Percentiles rank a stretch among this genome's conserved stretches.
phyloP scores from a whole-genome alignment of 2,329 filamentous ascomycete species.

The Amauroascus niger region DNA sequence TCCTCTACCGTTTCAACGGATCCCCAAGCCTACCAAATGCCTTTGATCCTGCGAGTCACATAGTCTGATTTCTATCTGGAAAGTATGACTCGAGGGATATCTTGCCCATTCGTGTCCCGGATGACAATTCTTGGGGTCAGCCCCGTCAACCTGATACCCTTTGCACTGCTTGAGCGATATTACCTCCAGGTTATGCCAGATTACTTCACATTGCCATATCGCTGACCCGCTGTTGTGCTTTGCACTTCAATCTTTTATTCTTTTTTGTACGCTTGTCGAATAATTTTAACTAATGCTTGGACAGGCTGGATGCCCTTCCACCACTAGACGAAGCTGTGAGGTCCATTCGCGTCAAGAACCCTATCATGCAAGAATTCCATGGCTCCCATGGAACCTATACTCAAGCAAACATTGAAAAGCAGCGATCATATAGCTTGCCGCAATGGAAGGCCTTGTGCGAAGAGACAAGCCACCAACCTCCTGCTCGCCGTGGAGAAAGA shows the following conservation, averaged over 20 bases:
- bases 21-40: background rate
- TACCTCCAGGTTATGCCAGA: background rate
- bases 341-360: slow-evolving; percentile 85
- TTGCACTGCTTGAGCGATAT: background rate
- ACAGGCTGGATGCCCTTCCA: slow-evolving; percentile 60
- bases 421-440: slow-evolving; percentile 88
- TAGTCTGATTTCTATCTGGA: background rate
- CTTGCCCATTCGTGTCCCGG: background rate
- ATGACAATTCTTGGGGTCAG: background rate
- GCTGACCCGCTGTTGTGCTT: background rate
- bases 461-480: slow-evolving; percentile 90
- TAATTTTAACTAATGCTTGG: slow-evolving; percentile 11
- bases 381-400: slow-evolving; percentile 91
- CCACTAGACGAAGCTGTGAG: slow-evolving; percentile 78
- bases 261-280: background rate
- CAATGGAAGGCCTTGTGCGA: slow-evolving; percentile 93
- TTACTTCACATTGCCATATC: background rate
- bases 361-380: slow-evolving; percentile 97
- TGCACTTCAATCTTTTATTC: slow-evolving; percentile 4
- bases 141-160: background rate
- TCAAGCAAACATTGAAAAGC: slow-evolving; percentile 93
- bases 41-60: background rate
- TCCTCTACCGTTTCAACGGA: background rate
- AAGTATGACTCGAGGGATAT: background rate
- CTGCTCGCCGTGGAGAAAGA: slow-evolving; percentile 65